These are phyloP conservation scores for Rhinocladiella similis DNA, from an alignment of 2,329 filamentous ascomycete species.

Conservation along the genomic window DNA sequence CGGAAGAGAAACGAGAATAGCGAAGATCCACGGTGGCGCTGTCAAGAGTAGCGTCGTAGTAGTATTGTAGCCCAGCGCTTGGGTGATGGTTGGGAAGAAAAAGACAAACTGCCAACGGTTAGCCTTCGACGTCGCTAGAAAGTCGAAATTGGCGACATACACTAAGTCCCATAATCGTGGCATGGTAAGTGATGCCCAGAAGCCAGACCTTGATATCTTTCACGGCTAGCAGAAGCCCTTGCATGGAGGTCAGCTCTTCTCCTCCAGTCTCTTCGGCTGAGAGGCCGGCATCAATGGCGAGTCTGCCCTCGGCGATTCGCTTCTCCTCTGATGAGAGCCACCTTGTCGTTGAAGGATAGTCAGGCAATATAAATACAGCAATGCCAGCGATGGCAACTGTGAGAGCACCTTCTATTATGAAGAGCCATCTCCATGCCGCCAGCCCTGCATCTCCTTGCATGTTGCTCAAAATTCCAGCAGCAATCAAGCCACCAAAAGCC, in stretches of 20 bases:
- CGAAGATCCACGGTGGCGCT: conserved; percentile 13
- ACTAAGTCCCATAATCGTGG: conserved; percentile 15
- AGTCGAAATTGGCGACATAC: too few species aligned
- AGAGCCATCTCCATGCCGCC: conserved; percentile 61
- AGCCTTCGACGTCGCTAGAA: too few species aligned
- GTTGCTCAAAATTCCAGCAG: conserved; percentile 57
- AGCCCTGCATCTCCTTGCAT: conserved; percentile 58
- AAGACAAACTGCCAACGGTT: conserved; percentile 50
- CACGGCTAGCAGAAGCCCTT: too few species aligned
- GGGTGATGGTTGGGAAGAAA: conserved; percentile 71
- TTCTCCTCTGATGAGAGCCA: conserved; percentile 62
- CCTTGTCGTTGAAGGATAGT: conserved; percentile 62
- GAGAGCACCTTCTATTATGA: conserved; percentile 55
- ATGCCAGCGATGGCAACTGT: conserved; percentile 42
- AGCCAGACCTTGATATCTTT: conserved; percentile 60
- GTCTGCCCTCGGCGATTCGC: conserved; percentile 59
- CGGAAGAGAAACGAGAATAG: conserved; percentile 55
- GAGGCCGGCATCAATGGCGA: conserved; percentile 59
- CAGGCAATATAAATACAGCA: conserved; percentile 57
- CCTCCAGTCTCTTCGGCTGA: conserved; percentile 58
- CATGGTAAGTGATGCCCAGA: conserved; percentile 47
- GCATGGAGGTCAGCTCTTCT: too few species aligned
- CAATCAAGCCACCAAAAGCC: conserved; percentile 60
- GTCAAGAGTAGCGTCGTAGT: conserved; percentile 53
- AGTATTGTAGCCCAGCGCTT: conserved; percentile 61